Base-by-base conservation (phyloP, 768 basidiomycete genomes). In the Termitomyces sp. region DNA sequence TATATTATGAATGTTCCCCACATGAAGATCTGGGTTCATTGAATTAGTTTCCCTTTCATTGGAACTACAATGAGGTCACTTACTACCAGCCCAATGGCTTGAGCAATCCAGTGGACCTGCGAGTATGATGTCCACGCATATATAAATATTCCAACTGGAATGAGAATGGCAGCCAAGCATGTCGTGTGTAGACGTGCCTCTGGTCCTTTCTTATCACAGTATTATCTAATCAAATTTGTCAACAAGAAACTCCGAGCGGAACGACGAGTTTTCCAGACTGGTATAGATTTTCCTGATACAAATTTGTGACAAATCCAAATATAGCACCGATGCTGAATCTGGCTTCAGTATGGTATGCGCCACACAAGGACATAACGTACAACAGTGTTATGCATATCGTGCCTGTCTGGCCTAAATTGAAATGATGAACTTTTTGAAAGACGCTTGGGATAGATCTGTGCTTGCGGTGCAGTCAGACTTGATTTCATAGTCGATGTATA, bases 101-200 rank as follows among this genome's bases (percentile, higher is more conserved):
- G 74, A 1, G 71, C 81, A 33, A 86, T 81, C 88, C 89, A 91
- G 52, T 76, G 79, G 3, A 89, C 73, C 15, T 60, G 62, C 0
- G 76, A 54, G 58, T 74, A 80, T 16, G 83, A 80, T 4, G 84
- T 82, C 83, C 86, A 89, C 0, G 84, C 87, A 60, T 85, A 91
- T 29, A 89, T 81, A 67, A 89, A 79, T 78, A 87, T 85, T 16
- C 79, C 80, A 0, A 66, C 58, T 0, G 86, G 85, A 49, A 85
- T 71, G 13, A 83, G 61, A 43, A 85, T 36, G 0, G 76, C 79
- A 1, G 82, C 83, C 32, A 76, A 66, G 60, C 85, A 84, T 12
- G 84, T 75, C 18, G 73, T 67, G 56, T 79, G 85, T 22, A 89
- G 69, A 11, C 87, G 77, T 5, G 87, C 86, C 68, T 89, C 86